Evolutionary conservation across 1,139 yeast species (phyloP).

Genomic region (Protomyces inundatus): DNA sequence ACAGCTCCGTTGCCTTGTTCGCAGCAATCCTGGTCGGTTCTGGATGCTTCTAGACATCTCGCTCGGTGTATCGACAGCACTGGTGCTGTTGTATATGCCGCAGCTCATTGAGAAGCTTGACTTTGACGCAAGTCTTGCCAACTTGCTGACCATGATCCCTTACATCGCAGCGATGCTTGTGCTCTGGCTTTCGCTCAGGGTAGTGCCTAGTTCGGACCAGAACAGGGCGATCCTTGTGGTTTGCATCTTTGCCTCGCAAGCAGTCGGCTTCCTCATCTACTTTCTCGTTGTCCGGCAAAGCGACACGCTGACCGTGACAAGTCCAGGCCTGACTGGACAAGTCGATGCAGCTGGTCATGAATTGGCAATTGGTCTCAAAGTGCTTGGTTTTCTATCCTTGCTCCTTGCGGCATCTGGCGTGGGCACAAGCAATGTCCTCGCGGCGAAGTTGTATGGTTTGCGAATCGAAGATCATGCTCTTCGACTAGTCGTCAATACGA

Average conservation of each 20-base stretch:
- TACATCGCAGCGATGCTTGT: not conserved
- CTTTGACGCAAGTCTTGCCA: not conserved
- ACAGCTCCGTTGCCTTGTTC: not conserved
- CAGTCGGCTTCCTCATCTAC: not conserved
- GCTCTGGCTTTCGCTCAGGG: not conserved
- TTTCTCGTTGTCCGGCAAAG: not conserved
- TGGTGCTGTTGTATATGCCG: not conserved
- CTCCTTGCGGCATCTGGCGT: not conserved
- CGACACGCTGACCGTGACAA: not conserved
- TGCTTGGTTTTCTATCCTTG: not conserved
- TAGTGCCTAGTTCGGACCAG: not conserved
- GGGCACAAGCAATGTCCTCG: not conserved
- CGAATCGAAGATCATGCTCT: not conserved
- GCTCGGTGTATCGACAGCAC: not conserved
- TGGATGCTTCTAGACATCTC: slow-evolving; percentile 1
- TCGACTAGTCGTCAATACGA: not conserved
- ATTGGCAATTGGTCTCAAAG: not conserved
- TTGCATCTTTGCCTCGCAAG: not conserved
- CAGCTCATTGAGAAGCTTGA: not conserved
- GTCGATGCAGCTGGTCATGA: not conserved
- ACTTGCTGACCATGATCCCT: not conserved
- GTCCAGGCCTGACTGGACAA: not conserved
- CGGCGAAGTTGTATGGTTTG: not conserved
- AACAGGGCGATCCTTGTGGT: not conserved
- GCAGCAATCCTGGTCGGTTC: not conserved